Base-by-base conservation (phyloP, 371 early-diverging fungal genomes). In the Cokeromyces recurvatus region DNA sequence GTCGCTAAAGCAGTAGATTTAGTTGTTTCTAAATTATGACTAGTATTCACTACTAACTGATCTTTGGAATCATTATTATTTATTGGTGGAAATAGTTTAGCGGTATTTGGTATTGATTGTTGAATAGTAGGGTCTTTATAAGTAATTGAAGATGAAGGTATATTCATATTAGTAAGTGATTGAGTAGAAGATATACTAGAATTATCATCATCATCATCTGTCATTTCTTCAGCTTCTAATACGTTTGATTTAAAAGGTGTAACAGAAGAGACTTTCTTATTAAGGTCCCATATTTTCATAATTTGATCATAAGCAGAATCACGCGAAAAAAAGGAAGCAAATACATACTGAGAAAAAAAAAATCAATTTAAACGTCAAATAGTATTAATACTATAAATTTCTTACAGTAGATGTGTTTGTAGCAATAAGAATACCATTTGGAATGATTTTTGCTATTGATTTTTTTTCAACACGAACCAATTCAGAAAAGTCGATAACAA, bases 371-470 rank as follows among this genome's bases (percentile, higher is more conserved):
- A 34, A 11, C 9, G n/a, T 6, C 4, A 15, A 15, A 15, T 34
- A 34, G 15, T 10, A 20, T 40, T 36, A 44, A 32, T 14, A 43
- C 38, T 10, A 45, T 14, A 16, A 15, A 14, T n/a, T 31, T 7
- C 16, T 56, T 74, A 74, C 79, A 55, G 77, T 86, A 8, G 73
- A 64, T 27, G 88, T 82, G 20, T 74, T 50, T 11, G 92, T 91
- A 4, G 80, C 71, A 17, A 95, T 78, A 35, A 82, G 69, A 57
- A 95, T 87, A 3, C 92, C 90, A 59, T 90, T 92, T 23, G 93
- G 93, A 38, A 93, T 89, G 50, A 89, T 85, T 36, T 79, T 83
- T 17, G 87, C 94, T 12, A 85, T 90, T 68, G 81, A 78, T 32
- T 81, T 73, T 52, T 90, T 89, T 25, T 89, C 89, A 27, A 97